Percentiles rank a stretch among this genome's conserved stretches.
Evolutionary conservation across 1,139 yeast genomes (phyloP).

Genomic region (Kodamaea fungicola): DNA sequence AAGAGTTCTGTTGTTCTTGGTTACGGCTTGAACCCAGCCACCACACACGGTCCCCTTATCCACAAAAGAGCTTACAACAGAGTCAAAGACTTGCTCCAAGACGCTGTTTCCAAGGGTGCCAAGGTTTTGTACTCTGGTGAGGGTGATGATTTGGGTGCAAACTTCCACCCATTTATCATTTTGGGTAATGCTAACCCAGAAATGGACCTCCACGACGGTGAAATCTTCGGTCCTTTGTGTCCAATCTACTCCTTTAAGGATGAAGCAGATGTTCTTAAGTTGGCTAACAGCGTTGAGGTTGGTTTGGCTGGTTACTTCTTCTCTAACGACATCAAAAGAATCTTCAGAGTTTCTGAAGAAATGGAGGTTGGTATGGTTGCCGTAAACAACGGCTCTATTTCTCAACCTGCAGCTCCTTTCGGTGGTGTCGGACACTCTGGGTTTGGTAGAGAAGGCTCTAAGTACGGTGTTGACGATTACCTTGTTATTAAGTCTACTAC

Average conservation of each 20-base stretch:
- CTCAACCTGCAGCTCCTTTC: constrained; percentile 48
- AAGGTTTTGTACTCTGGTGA: constrained; percentile 40
- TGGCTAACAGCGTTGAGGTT: constrained; percentile 38
- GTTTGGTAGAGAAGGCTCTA: constrained; percentile 49
- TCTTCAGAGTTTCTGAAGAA: constrained; percentile 48
- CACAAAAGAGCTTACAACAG: constrained; percentile 38
- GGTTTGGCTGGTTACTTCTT: constrained; percentile 47
- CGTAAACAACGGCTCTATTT: constrained; percentile 43
- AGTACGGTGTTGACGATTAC: constrained; percentile 45
- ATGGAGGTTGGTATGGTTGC: constrained; percentile 47
- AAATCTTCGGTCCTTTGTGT: constrained; percentile 48
- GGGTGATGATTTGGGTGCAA: constrained; percentile 35
- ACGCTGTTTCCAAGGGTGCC: constrained; percentile 44
- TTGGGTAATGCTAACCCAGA: constrained; percentile 37
- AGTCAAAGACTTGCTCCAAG: constrained; percentile 38
- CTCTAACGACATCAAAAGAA: constrained; percentile 47
- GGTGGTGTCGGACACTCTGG: constrained; percentile 50
- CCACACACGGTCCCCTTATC: constrained; percentile 45
- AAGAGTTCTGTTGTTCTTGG: constrained; percentile 19
- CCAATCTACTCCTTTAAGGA: constrained; percentile 39
- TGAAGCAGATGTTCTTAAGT: constrained; percentile 36
- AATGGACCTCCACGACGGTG: constrained; percentile 40
- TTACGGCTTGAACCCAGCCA: constrained; percentile 40
- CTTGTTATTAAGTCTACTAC: constrained; percentile 38
- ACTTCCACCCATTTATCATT: constrained; percentile 41